These are phyloP conservation scores for Phialemoniopsis sp. DNA, from an alignment of 2,329 filamentous ascomycete genomes.

Conservation along the genomic window DNA sequence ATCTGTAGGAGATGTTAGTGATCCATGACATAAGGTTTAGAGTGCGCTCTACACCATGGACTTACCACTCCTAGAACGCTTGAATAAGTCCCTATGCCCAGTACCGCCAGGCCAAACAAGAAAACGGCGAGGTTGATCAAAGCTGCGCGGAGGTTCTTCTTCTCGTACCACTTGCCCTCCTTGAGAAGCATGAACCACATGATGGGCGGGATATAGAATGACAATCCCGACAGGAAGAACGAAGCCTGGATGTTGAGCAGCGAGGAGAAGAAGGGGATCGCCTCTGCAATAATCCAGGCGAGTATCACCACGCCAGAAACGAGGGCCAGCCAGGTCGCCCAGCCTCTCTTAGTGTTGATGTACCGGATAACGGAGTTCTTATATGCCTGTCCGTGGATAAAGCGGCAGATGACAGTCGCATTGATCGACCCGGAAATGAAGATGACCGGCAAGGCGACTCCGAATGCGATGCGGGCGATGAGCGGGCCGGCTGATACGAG, in stretches of 20 bases:
- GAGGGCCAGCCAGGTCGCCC: slow-evolving; percentile 51
- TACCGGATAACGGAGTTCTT: slow-evolving; percentile 36
- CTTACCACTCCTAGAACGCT: slow-evolving; percentile 21
- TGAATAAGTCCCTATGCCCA: slow-evolving; percentile 20
- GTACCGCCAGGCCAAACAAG: slow-evolving; percentile 16
- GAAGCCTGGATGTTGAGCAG: slow-evolving; percentile 53
- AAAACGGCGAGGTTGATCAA: slow-evolving; percentile 14
- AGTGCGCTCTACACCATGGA: too few species aligned
- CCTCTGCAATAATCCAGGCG: slow-evolving; percentile 67
- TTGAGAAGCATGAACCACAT: slow-evolving; percentile 27
- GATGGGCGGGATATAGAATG: slow-evolving; percentile 25
- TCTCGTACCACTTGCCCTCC: slow-evolving; percentile 20
- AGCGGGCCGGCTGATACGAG: slow-evolving; percentile 58
- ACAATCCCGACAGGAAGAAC: slow-evolving; percentile 45
- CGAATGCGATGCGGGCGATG: slow-evolving; percentile 65
- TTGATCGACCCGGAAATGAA: slow-evolving; percentile 72
- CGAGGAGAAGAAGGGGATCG: slow-evolving; percentile 69
- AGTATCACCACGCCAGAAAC: slow-evolving; percentile 54
- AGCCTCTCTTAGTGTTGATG: slow-evolving; percentile 44
- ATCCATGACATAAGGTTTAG: too few species aligned
- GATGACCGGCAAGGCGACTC: slow-evolving; percentile 67
- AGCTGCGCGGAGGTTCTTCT: slow-evolving; percentile 13
- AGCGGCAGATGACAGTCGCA: slow-evolving; percentile 40
- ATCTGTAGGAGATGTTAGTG: too few species aligned
- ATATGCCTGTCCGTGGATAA: slow-evolving; percentile 39